A percentile compares a stretch with the other conserved stretches of the same genome.
Evolutionary conservation across 2,329 filamentous ascomycete genomes (phyloP).

Genomic region (Nothomitra cinnamomea): DNA sequence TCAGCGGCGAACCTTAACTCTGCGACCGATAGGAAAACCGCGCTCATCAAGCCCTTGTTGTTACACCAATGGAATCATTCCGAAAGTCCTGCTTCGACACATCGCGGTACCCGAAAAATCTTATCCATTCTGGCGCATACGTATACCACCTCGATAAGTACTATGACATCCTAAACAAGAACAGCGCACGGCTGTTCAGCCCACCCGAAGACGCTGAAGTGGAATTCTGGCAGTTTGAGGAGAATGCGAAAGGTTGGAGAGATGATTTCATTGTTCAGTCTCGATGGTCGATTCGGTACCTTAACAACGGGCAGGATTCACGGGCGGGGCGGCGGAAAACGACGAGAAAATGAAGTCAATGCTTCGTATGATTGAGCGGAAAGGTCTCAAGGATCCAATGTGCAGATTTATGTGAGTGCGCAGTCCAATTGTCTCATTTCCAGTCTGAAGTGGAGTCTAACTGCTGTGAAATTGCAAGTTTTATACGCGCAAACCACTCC

Average conservation of each 20-base stretch:
- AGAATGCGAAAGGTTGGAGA: constrained; percentile 7
- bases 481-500: constrained; percentile 13
- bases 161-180: constrained; percentile 5
- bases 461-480: constrained; percentile 7
- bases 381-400: constrained; percentile 9
- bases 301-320: neutral
- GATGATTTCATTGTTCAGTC: neutral
- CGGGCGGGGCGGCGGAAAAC: neutral
- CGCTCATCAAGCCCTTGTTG: too few species aligned
- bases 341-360: neutral
- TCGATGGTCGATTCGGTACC: neutral
- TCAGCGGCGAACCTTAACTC: too few species aligned
- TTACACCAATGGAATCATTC: too few species aligned
- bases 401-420: constrained; percentile 14
- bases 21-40: too few species aligned
- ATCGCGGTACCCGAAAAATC: too few species aligned
- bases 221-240: constrained; percentile 10
- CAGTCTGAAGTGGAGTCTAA: neutral
- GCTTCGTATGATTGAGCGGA: constrained; percentile 5
- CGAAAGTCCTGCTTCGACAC: too few species aligned
- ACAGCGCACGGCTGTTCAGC: constrained; percentile 7
- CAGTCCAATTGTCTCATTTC: too few species aligned
- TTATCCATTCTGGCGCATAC: too few species aligned
- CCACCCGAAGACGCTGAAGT: neutral
- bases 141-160: constrained; percentile 6